Conservation (phyloP, 1,284 basidiomycete genomes). For the Paramarasmius palmivorus region DNA sequence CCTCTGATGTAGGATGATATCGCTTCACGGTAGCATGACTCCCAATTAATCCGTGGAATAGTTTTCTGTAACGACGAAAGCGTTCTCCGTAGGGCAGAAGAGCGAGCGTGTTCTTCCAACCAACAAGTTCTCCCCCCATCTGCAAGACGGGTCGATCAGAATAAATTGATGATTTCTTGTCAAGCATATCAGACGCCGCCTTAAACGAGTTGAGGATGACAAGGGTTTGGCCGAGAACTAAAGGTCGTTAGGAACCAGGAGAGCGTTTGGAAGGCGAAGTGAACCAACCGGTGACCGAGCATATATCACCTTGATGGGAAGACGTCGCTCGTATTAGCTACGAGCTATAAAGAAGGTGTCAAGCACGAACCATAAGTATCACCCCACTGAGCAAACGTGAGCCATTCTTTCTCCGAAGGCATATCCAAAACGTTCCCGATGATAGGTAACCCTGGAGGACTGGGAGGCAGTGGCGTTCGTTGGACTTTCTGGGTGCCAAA, state of each 20-base stretch:
- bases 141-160: constrained; percentile 59
- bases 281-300: constrained; percentile 42
- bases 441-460: constrained; percentile 50
- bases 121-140: constrained; percentile 56
- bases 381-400: constrained; percentile 56
- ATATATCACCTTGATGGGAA: constrained; percentile 51
- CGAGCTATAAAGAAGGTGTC: background rate
- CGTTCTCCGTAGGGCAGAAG: constrained; percentile 62
- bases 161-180: constrained; percentile 68
- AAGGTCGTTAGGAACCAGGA: background rate
- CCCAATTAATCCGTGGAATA: constrained; percentile 61
- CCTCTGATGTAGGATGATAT: constrained; percentile 50
- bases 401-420: constrained; percentile 52
- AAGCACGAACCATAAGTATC: constrained; percentile 42
- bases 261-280: background rate
- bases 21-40: constrained; percentile 47
- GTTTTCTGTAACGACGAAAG: constrained; percentile 61
- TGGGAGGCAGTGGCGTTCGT: constrained; percentile 42
- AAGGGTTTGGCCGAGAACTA: constrained; percentile 58
- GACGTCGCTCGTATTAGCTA: background rate
- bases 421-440: constrained; percentile 57
- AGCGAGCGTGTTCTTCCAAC: constrained; percentile 65
- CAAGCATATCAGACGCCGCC: constrained; percentile 58
- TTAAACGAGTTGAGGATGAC: constrained; percentile 60
- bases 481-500: constrained; percentile 20